phyloP scores from a whole-genome alignment of 345 rosid species.

The Geranium brycei region DNA sequence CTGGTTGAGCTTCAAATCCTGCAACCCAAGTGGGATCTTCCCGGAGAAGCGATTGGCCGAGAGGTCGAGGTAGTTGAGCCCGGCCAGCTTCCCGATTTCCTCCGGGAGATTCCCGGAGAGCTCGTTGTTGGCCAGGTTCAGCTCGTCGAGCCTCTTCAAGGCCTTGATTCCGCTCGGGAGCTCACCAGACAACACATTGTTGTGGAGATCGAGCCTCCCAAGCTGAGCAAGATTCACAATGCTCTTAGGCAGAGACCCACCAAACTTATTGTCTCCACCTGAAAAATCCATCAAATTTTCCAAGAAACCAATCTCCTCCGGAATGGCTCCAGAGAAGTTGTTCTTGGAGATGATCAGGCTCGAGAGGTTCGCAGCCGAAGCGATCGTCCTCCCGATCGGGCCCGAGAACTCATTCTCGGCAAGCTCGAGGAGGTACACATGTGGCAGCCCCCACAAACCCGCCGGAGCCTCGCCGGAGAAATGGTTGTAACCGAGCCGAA shows the following conservation, averaged over 20 bases:
- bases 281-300: slow-evolving; percentile 40
- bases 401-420: slow-evolving; percentile 57
- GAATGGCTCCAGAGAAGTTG: slow-evolving; percentile 53
- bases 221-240: slow-evolving; percentile 45
- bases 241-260: slow-evolving; percentile 54
- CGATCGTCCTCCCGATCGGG: slow-evolving; percentile 38
- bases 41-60: slow-evolving; percentile 61
- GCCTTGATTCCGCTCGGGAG: slow-evolving; percentile 43
- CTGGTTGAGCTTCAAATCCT: slow-evolving; percentile 83
- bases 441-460: slow-evolving; percentile 87
- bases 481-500: slow-evolving; percentile 55
- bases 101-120: slow-evolving; percentile 56
- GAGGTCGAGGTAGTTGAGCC: slow-evolving; percentile 83
- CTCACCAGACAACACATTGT: slow-evolving; percentile 57
- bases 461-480: slow-evolving; percentile 69
- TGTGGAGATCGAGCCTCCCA: slow-evolving; percentile 64
- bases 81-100: slow-evolving; percentile 53
- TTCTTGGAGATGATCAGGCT: slow-evolving; percentile 49
- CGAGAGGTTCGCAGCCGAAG: slow-evolving; percentile 56
- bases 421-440: slow-evolving; percentile 58
- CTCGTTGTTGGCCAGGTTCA: slow-evolving; percentile 50
- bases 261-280: slow-evolving; percentile 47
- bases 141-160: slow-evolving; percentile 75
- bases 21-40: slow-evolving; percentile 48
- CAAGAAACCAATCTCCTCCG: slow-evolving; percentile 63